phyloP scores from a whole-genome alignment of 441 rosid species.

The Syzygium malaccense region DNA sequence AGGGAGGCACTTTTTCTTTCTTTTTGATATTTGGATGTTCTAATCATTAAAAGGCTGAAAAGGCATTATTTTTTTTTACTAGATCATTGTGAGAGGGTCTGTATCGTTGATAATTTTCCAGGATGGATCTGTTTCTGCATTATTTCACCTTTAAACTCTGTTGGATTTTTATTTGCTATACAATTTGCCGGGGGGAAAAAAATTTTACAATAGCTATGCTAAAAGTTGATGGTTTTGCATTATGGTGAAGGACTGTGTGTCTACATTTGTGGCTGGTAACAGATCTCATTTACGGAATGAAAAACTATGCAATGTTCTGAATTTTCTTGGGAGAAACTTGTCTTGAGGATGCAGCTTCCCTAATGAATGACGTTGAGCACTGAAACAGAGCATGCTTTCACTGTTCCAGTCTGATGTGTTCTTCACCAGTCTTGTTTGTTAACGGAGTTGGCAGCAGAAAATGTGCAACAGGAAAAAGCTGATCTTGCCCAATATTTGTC shows the following conservation, averaged over 20 bases:
- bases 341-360: not conserved
- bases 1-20: not conserved
- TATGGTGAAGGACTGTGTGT: constrained; percentile 36
- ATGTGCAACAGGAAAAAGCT: not conserved
- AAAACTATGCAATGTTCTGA: constrained; percentile 36
- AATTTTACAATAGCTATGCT: not conserved
- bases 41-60: not conserved
- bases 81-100: not conserved
- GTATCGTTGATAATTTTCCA: not conserved
- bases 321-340: constrained; percentile 15
- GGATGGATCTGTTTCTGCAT: not conserved
- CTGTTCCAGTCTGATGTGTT: not conserved
- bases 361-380: not conserved
- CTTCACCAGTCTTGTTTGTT: not conserved
- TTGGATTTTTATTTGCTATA: not conserved
- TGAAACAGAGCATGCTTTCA: not conserved
- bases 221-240: constrained; percentile 64
- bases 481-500: not conserved
- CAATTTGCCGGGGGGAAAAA: not conserved
- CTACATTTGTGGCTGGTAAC: constrained; percentile 63
- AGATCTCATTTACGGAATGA: constrained; percentile 33
- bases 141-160: not conserved
- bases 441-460: not conserved
- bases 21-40: not conserved
- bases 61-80: not conserved